phyloP scores from a whole-genome alignment of 768 basidiomycete genomes.

The Paxillus ammoniavirescens region DNA sequence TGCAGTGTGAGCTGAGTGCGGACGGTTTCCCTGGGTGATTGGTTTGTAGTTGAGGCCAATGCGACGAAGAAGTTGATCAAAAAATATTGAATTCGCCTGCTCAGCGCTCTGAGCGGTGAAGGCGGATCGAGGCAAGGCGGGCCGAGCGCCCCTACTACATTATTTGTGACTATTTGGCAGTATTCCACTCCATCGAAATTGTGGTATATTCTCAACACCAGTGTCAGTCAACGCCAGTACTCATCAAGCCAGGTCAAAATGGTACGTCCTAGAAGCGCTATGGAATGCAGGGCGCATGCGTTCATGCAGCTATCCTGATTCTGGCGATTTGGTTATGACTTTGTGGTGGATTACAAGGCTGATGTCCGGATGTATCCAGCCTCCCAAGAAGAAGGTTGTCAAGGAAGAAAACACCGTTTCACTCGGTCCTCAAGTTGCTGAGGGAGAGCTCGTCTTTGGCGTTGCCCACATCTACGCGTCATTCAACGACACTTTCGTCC shows the following conservation, averaged over 20 bases:
- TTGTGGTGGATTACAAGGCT: conserved; percentile 50
- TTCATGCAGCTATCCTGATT: neutral
- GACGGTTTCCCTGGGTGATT: too few relatives aligned
- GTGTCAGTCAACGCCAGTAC: conserved; percentile 17
- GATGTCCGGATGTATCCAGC: conserved; percentile 58
- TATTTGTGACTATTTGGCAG: conserved; percentile 22
- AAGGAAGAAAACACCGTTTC: conserved; percentile 84
- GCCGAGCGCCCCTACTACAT: neutral
- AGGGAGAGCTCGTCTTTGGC: conserved; percentile 96
- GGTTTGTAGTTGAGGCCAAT: too few relatives aligned
- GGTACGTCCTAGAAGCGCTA: conserved; percentile 29
- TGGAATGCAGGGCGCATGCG: neutral
- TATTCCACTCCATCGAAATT: neutral
- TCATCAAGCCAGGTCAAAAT: conserved; percentile 33
- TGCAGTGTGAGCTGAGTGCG: too few relatives aligned
- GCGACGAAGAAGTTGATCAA: too few relatives aligned
- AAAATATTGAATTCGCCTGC: neutral
- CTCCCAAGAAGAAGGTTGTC: conserved; percentile 82
- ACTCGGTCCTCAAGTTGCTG: conserved; percentile 93
- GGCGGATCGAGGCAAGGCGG: neutral
- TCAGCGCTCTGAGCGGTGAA: too few relatives aligned
- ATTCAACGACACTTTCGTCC: conserved; percentile 99
- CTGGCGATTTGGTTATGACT: neutral
- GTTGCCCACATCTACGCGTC: conserved; percentile 99
- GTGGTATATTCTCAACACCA: conserved; percentile 1